These are phyloP conservation scores for Calonectria naviculata DNA, from an alignment of 2,329 filamentous ascomycete species.

Conservation along the genomic window DNA sequence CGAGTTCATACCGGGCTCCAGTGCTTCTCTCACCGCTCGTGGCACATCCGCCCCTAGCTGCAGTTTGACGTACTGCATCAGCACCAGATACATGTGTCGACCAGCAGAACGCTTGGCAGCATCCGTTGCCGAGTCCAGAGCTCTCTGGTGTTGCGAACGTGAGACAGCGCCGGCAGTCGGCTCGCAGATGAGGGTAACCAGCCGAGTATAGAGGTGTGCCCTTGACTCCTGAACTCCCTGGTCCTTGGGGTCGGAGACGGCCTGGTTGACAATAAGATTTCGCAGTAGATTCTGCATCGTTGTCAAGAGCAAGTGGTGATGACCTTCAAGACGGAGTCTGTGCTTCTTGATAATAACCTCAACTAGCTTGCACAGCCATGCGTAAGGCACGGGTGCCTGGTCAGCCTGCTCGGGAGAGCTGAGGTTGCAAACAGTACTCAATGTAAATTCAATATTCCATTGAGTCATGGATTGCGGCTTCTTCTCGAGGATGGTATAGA, in stretches of 20 bases:
- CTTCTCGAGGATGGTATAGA: constrained; percentile 61
- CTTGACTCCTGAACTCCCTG: constrained; percentile 52
- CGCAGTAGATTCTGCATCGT: constrained; percentile 67
- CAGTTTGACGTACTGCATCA: constrained; percentile 70
- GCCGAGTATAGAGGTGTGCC: constrained; percentile 63
- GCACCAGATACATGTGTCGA: constrained; percentile 69
- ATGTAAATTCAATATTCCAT: constrained; percentile 67
- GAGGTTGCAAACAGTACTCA: constrained; percentile 57
- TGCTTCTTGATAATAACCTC: constrained; percentile 69
- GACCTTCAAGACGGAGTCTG: constrained; percentile 69
- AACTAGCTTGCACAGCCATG: constrained; percentile 63
- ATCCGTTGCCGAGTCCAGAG: constrained; percentile 69
- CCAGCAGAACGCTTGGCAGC: constrained; percentile 71
- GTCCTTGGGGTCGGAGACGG: constrained; percentile 29
- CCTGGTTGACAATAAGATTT: constrained; percentile 57
- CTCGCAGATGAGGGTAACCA: constrained; percentile 70
- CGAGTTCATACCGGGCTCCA: constrained; percentile 68
- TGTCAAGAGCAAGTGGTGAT: constrained; percentile 68
- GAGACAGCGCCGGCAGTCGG: constrained; percentile 67
- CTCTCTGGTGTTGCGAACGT: constrained; percentile 53
- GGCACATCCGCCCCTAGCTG: constrained; percentile 67
- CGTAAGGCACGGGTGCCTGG: constrained; percentile 52
- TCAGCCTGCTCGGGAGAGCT: constrained; percentile 36
- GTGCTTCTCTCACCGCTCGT: constrained; percentile 62
- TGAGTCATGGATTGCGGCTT: constrained; percentile 63